Percentiles rank a stretch among this genome's conserved stretches.
phyloP scores from a whole-genome alignment of 768 basidiomycete genomes.

The Fistulinella prunicolor region DNA sequence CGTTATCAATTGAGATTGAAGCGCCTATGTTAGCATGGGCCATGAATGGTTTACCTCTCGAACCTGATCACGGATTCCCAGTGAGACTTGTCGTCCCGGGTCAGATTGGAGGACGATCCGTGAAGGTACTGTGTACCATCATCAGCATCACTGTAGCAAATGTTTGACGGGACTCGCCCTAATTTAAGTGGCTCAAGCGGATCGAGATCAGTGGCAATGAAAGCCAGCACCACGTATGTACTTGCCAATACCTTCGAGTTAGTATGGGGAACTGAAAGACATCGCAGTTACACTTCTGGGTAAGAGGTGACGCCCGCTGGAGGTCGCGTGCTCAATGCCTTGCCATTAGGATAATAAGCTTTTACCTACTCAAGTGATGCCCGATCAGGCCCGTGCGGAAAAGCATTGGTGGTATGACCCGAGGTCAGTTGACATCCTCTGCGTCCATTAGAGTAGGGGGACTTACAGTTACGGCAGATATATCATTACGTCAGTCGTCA shows the following conservation, averaged over 20 bases:
- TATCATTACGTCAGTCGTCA: conserved; percentile 31
- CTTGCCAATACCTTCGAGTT: background rate
- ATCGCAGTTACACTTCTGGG: conserved; percentile 36
- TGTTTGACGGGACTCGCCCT: background rate
- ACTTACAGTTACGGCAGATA: conserved; percentile 21
- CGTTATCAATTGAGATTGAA: background rate
- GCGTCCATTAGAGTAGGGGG: background rate
- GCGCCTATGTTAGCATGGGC: conserved; percentile 37
- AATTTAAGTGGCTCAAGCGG: conserved; percentile 51
- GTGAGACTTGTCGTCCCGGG: conserved; percentile 62
- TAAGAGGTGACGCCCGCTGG: conserved; percentile 5
- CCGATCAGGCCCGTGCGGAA: conserved; percentile 51
- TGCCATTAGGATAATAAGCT: conserved; percentile 51
- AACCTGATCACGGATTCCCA: conserved; percentile 65
- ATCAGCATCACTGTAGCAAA: background rate
- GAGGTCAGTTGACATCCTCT: conserved; percentile 25
- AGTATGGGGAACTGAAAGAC: background rate
- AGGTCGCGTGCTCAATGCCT: conserved; percentile 1
- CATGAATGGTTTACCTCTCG: conserved; percentile 59
- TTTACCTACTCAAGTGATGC: conserved; percentile 49
- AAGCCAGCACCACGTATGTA: conserved; percentile 48
- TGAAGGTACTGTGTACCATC: conserved; percentile 29
- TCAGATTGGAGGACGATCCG: conserved; percentile 58
- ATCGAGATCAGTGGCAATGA: conserved; percentile 52
- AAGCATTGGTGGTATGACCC: conserved; percentile 56